Conservation (phyloP, 2,329 filamentous ascomycete genomes). For the Cytospora leucostoma region DNA sequence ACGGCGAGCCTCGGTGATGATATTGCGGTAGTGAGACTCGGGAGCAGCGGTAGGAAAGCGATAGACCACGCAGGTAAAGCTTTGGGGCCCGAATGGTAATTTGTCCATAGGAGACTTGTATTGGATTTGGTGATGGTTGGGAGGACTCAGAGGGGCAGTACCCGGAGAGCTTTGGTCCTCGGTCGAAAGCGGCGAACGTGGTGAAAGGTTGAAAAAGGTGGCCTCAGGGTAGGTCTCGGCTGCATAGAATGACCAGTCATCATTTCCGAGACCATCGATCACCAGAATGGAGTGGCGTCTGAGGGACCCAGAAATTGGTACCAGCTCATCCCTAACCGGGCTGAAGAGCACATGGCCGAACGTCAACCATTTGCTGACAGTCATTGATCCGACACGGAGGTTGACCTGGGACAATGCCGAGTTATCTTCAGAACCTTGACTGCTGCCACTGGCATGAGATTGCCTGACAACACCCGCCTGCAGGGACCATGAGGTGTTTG, state of each 20-base stretch:
- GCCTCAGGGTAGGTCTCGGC: slow-evolving; percentile 76
- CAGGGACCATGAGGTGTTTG: slow-evolving; percentile 33
- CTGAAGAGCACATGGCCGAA: slow-evolving; percentile 84
- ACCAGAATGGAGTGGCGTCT: slow-evolving; percentile 70
- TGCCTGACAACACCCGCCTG: slow-evolving; percentile 36
- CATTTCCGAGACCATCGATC: slow-evolving; percentile 81
- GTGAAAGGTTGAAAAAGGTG: slow-evolving; percentile 75
- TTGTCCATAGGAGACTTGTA: slow-evolving; percentile 63
- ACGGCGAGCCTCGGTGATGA: slow-evolving; percentile 73
- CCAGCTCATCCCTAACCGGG: slow-evolving; percentile 71
- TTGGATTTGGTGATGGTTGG: slow-evolving; percentile 76
- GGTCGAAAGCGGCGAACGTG: slow-evolving; percentile 53
- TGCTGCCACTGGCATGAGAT: slow-evolving; percentile 50
- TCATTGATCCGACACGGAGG: slow-evolving; percentile 76
- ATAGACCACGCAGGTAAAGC: slow-evolving; percentile 74
- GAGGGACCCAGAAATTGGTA: slow-evolving; percentile 49
- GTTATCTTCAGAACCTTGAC: slow-evolving; percentile 55
- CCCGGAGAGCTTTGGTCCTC: slow-evolving; percentile 45
- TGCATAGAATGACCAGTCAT: slow-evolving; percentile 86
- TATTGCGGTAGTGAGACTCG: slow-evolving; percentile 67
- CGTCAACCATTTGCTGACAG: slow-evolving; percentile 84
- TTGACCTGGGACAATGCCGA: slow-evolving; percentile 72
- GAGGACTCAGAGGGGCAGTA: slow-evolving; percentile 57
- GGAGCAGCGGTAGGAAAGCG: slow-evolving; percentile 73
- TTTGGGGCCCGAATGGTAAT: slow-evolving; percentile 75